Percentiles rank a stretch among this genome's conserved stretches.
phyloP scores from a whole-genome alignment of 2,329 filamentous ascomycete genomes.

The Paecilomyces niveus region DNA sequence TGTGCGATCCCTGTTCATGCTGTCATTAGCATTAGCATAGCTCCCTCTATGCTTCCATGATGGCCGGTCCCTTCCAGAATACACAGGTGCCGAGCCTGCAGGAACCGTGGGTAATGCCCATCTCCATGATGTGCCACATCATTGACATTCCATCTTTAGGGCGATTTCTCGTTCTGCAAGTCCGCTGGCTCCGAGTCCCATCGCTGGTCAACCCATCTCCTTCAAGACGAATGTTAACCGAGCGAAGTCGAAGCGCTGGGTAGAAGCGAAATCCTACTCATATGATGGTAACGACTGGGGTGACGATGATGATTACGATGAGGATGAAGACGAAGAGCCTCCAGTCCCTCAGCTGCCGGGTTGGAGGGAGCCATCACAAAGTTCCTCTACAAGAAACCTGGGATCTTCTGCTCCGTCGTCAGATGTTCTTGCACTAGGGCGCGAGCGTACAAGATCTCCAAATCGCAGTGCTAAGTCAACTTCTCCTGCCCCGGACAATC shows the following conservation, averaged over 20 bases:
- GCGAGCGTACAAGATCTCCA: not conserved
- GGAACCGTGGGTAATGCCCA: not conserved
- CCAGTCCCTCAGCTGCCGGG: constrained; percentile 15
- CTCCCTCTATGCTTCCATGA: not conserved
- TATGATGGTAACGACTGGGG: constrained; percentile 97
- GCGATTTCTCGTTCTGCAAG: constrained; percentile 10
- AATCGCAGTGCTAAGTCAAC: not conserved
- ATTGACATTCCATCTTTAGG: not conserved
- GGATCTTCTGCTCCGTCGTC: not conserved
- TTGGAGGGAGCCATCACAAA: constrained; percentile 19
- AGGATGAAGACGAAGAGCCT: constrained; percentile 48
- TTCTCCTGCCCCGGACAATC: not conserved
- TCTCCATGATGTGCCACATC: not conserved
- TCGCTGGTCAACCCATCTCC: constrained; percentile 41
- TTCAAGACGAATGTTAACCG: constrained; percentile 86
- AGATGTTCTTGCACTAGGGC: not conserved
- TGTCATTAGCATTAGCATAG: not conserved
- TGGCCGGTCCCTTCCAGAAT: constrained; percentile 1
- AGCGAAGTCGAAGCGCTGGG: constrained; percentile 90
- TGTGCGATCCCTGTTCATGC: not conserved
- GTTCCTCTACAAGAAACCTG: constrained; percentile 9
- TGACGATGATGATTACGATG: constrained; percentile 57
- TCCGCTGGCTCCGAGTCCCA: constrained; percentile 19
- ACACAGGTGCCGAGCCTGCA: not conserved
- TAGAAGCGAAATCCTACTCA: constrained; percentile 74